Evolutionary conservation across 768 basidiomycete genomes (phyloP), one percentile per base, ranked within the genome.

Genomic region (Termitomyces sp.): DNA sequence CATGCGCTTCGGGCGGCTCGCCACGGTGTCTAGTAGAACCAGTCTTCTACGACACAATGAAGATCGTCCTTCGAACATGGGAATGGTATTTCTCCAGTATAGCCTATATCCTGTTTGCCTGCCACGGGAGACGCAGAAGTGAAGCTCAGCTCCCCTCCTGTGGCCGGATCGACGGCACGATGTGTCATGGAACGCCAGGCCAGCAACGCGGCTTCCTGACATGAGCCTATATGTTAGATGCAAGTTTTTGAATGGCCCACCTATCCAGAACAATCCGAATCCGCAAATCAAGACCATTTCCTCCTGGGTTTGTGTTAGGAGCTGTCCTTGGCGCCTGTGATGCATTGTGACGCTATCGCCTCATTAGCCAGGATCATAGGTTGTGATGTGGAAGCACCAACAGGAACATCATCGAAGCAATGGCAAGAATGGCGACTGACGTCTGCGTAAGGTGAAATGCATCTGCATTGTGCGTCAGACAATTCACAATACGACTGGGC

Each of bases 231-330:
- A 16, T 24, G 22, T 10, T 9, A n/a, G 36, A 30, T 6, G 46
- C 26, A 8, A 26, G 32, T 8, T 32, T 33, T 45, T 24, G 10
- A 24, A 22, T 16, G 22, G 73, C 82, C 68, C 68, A 90, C 90
- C 88, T 51, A 91, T 74, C 87, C 88, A 92, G 67, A 88, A 82
- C 58, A 91, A 72, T 12, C 85, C 88, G 57, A 91, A 78, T 3
- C 86, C 84, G 6, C 76, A 84, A 60, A 92, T 86, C 69, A 92
- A 66, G 20, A 87, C 73, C 70, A 83, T 78, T 65, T 92, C 88
- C 66, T 90, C 88, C 64, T 92, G 90, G 56, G 76, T 77, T 63
- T 82, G 84, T 46, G 86, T 84, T 64, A 92, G 69, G 59, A 86
- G 67, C 52, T 80, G 80, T 14, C 85, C 87, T 47, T 81, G 76